Evolutionary conservation across 2,329 filamentous ascomycete genomes (phyloP), one percentile per base, ranked within the genome.

Genomic region (Stagonosporopsis chrysanthemi): DNA sequence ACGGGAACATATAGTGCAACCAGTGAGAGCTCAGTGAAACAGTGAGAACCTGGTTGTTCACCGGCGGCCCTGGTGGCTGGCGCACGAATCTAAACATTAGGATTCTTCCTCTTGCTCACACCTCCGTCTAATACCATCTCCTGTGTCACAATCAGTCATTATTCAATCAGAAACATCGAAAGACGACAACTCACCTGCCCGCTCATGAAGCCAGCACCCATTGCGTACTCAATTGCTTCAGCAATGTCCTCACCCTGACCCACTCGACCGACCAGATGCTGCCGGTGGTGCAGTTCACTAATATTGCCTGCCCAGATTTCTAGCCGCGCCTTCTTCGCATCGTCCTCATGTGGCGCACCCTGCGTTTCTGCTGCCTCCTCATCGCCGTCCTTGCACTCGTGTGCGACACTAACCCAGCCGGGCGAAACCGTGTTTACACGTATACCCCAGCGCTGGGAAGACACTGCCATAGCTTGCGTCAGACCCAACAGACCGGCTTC

Each of bases 401-500:
- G 72, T 40, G 68, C 71, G 14, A 83, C 81, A 60, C 81, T 75
- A 42, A 84, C 80, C 82, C 81, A 83, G 0, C 82, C 81, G 0
- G 80, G 81, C 26, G 82, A 65, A 19, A 83, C 78, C 0, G 79
- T 75, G 58, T 81, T 82, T 36, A 81, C 79, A 7, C 79, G 73
- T 26, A 83, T 76, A 5, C 77, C 74, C 47, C 76, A 76, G 6
- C 69, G 66, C 42, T 76, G 73, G 33, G 82, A 71, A 28, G 77
- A 79, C 15, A 81, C 76, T 23, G 80, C 76, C 77, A 83, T 77
- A 26, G 77, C 77, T 61, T 82, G 81, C 49, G 79, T 79, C 24
- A 84, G 63, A 0, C 81, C 81, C 14, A 83, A 63, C 15, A 84
- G 63, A 0, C 81, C 81, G 3, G 81, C 81, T 68, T 83, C 83